phyloP scores from a whole-genome alignment of 352 stramenopile species.

The Globisporangium canariense region DNA sequence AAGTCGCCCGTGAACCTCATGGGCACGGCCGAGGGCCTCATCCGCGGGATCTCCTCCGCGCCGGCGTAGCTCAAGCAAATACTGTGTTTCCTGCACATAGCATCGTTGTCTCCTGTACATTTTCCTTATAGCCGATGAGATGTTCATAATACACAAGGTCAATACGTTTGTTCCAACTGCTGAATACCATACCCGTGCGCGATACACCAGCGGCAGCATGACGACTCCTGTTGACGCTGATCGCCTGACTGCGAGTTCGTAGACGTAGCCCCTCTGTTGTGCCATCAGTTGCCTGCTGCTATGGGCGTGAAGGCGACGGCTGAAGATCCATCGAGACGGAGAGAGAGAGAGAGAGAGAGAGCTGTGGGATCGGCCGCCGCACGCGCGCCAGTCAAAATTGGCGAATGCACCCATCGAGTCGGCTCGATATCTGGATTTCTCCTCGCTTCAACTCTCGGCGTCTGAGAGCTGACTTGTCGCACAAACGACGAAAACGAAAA shows the following conservation, averaged over 20 bases:
- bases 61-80: slow-evolving; percentile 12
- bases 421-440: neutral
- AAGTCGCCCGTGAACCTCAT: slow-evolving; percentile 80
- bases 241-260: too few species aligned
- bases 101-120: neutral
- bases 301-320: neutral
- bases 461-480: slow-evolving; percentile 1
- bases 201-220: too few species aligned
- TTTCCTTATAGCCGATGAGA: too few species aligned
- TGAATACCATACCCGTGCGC: too few species aligned
- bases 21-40: slow-evolving; percentile 68
- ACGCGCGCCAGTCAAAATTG: neutral
- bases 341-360: too few species aligned
- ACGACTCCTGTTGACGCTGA: too few species aligned
- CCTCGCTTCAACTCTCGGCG: neutral
- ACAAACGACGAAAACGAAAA: slow-evolving; percentile 12
- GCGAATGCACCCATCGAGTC: neutral
- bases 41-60: slow-evolving; percentile 60
- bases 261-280: too few species aligned
- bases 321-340: neutral
- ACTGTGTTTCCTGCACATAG: too few species aligned
- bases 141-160: too few species aligned
- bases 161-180: too few species aligned
- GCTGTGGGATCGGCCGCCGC: neutral
- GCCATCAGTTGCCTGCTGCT: too few species aligned